These are phyloP conservation scores for Mollisia scopiformis DNA, from an alignment of 2,329 filamentous ascomycete species.

Conservation along the genomic window DNA sequence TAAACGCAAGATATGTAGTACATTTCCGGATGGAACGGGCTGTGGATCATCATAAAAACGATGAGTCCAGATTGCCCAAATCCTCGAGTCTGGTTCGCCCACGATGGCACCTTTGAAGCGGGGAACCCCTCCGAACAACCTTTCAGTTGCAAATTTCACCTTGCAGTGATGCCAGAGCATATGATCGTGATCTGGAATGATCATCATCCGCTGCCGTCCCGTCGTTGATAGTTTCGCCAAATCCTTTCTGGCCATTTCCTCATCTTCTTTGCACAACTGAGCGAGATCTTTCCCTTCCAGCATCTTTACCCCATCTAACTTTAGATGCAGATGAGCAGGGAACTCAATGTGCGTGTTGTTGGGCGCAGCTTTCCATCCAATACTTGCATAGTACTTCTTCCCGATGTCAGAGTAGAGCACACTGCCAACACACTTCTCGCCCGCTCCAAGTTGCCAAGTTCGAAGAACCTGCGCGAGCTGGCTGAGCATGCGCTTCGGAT, in stretches of 20 bases:
- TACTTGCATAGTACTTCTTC: constrained; percentile 74
- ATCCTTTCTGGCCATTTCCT: constrained; percentile 53
- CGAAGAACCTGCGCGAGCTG: constrained; percentile 60
- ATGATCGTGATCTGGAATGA: constrained; percentile 69
- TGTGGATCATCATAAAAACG: constrained; percentile 60
- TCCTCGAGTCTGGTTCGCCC: constrained; percentile 52
- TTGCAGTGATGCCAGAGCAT: constrained; percentile 77
- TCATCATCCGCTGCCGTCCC: constrained; percentile 56
- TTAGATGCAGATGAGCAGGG: constrained; percentile 37
- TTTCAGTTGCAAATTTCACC: constrained; percentile 74
- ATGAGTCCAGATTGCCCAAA: constrained; percentile 74
- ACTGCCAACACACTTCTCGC: constrained; percentile 51
- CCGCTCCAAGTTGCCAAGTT: constrained; percentile 49
- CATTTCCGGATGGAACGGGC: constrained; percentile 54
- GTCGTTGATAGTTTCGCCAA: constrained; percentile 31
- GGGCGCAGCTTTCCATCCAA: constrained; percentile 75
- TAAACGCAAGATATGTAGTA: constrained; percentile 68
- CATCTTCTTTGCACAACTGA: constrained; percentile 64
- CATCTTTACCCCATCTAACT: constrained; percentile 26
- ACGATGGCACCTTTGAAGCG: constrained; percentile 71
- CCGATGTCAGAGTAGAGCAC: constrained; percentile 86
- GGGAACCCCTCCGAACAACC: constrained; percentile 58
- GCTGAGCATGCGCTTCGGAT: constrained; percentile 73
- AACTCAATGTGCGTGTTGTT: constrained; percentile 72
- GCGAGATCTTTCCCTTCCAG: constrained; percentile 64